These are phyloP conservation scores for Melampsora medusae DNA, from an alignment of 1,284 basidiomycete genomes.

Conservation along the genomic window DNA sequence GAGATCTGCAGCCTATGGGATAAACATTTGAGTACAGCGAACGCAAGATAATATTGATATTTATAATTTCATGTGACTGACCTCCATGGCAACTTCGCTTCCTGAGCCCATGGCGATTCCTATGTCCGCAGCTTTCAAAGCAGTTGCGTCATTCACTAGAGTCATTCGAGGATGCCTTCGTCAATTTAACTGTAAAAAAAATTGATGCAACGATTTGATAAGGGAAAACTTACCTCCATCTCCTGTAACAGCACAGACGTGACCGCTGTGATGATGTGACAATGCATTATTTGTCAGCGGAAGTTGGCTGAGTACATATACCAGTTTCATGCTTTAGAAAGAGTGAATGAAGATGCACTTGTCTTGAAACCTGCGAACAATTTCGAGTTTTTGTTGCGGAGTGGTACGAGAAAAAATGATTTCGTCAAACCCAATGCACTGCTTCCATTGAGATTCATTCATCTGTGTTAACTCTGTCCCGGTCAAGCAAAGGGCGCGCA, in stretches of 20 bases:
- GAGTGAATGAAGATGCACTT: constrained; percentile 53
- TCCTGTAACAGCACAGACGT: background rate
- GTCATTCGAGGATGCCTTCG: constrained; percentile 62
- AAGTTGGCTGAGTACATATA: constrained; percentile 38
- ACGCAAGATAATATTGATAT: constrained; percentile 10
- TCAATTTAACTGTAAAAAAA: constrained; percentile 36
- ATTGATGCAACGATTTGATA: background rate
- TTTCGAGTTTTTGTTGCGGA: constrained; percentile 69
- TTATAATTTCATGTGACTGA: constrained; percentile 48
- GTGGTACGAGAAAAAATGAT: constrained; percentile 72
- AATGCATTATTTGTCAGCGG: background rate
- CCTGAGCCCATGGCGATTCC: constrained; percentile 60
- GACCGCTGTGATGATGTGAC: too few species aligned
- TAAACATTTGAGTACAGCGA: constrained; percentile 49
- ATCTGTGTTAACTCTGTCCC: constrained; percentile 62
- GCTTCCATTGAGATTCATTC: constrained; percentile 48
- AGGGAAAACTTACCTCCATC: background rate
- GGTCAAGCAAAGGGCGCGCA: constrained; percentile 48
- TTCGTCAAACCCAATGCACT: constrained; percentile 62
- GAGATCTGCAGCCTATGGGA: constrained; percentile 52
- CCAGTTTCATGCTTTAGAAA: constrained; percentile 39
- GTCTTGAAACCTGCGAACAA: constrained; percentile 65
- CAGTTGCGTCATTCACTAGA: constrained; percentile 69
- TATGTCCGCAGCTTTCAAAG: constrained; percentile 58
- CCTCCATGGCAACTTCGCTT: constrained; percentile 55